Conservation (phyloP, 2,329 filamentous ascomycete species). For the Mycosphaerella sp. region DNA sequence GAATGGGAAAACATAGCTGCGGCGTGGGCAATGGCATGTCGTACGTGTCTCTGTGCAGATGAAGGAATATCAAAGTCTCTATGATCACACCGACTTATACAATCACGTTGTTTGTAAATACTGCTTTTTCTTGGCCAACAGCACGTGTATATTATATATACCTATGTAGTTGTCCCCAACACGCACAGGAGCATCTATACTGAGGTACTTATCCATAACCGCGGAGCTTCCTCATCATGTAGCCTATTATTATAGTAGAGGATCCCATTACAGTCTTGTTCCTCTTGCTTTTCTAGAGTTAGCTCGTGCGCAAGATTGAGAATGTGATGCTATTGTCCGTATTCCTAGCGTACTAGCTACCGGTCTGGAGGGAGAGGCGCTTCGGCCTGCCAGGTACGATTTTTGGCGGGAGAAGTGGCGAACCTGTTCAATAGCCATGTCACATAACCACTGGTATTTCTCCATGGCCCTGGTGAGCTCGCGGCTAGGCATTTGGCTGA, state of each 20-base stretch:
- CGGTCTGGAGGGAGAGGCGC: slow-evolving; percentile 62
- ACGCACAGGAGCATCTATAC: slow-evolving; percentile 93
- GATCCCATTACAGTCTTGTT: too few species aligned
- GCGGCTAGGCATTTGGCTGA: too few species aligned
- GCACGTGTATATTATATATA: slow-evolving; percentile 57
- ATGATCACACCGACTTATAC: slow-evolving; percentile 35
- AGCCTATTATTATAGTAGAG: slow-evolving; percentile 63
- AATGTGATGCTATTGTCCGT: slow-evolving; percentile 79
- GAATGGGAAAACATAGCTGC: too few species aligned
- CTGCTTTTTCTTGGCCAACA: slow-evolving; percentile 66
- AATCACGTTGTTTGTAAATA: slow-evolving; percentile 62
- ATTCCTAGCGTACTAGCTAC: too few species aligned
- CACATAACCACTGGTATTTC: too few species aligned
- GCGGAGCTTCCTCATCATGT: slow-evolving; percentile 92
- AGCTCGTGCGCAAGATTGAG: slow-evolving; percentile 89
- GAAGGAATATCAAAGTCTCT: slow-evolving; percentile 32
- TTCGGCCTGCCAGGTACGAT: slow-evolving; percentile 78
- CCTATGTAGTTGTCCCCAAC: slow-evolving; percentile 37
- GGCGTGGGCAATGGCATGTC: slow-evolving; percentile 16
- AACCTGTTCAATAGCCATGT: slow-evolving; percentile 56
- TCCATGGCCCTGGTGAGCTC: too few species aligned
- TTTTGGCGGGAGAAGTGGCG: slow-evolving; percentile 93
- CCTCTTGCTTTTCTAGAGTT: slow-evolving; percentile 30
- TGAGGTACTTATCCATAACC: slow-evolving; percentile 70
- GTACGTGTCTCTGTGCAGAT: neutral